These are phyloP conservation scores for Apiospora koreana DNA, from an alignment of 2,329 filamentous ascomycete genomes.

Conservation along the genomic window DNA sequence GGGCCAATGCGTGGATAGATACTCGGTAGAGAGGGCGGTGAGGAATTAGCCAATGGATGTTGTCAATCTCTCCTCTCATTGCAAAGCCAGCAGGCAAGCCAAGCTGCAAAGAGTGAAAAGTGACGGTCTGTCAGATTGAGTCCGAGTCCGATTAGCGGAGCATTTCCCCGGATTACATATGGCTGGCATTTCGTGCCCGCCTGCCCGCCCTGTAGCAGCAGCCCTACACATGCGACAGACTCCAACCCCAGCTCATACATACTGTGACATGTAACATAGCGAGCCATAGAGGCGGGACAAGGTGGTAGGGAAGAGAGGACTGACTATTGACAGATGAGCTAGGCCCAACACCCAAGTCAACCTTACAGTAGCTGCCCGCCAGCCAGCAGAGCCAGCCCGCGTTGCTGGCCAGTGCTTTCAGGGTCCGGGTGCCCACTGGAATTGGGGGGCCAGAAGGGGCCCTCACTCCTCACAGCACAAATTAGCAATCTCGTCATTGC, in stretches of 20 bases:
- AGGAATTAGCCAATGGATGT: neutral
- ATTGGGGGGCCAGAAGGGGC: neutral
- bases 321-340: no score
- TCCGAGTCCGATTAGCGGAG: neutral
- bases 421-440: neutral
- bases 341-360: no score
- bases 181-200: no score
- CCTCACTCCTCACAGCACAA: neutral
- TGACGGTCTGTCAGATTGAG: neutral
- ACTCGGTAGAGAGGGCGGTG: neutral
- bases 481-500: constrained; percentile 6
- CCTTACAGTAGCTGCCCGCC: no score
- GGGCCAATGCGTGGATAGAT: no score
- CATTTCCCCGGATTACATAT: neutral
- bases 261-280: neutral
- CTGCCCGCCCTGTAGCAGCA: neutral
- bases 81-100: no score
- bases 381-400: no score
- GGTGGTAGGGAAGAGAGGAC: neutral
- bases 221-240: neutral
- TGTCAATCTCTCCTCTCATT: no score
- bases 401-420: neutral
- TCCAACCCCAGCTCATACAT: neutral
- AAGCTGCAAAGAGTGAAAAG: no score
- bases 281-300: neutral